Evolutionary conservation across 1,284 basidiomycete genomes (phyloP).

Genomic region (Ceratobasidium sp.): DNA sequence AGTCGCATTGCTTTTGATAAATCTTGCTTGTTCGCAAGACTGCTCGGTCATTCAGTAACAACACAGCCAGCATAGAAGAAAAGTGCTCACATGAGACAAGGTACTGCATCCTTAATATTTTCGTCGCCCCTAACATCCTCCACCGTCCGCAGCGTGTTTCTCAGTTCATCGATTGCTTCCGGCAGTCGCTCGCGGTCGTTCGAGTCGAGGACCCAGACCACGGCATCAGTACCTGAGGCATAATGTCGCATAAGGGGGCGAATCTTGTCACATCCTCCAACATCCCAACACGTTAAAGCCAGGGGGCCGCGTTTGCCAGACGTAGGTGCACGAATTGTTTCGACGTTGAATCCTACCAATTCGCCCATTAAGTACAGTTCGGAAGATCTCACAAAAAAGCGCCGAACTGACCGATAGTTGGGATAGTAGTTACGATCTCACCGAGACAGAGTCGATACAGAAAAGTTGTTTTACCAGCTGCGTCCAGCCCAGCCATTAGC

Average conservation of each 20-base stretch:
- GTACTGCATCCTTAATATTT: neutral
- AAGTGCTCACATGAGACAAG: constrained; percentile 18
- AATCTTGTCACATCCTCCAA: constrained; percentile 31
- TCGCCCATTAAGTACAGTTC: neutral
- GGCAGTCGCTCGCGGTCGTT: constrained; percentile 23
- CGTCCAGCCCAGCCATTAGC: constrained; percentile 18
- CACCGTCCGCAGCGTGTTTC: neutral
- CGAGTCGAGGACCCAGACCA: constrained; percentile 18
- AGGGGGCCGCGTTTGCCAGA: constrained; percentile 14
- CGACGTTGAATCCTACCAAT: constrained; percentile 22
- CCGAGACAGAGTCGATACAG: constrained; percentile 10
- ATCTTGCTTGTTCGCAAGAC: constrained; percentile 33
- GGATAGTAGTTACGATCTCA: constrained; percentile 31
- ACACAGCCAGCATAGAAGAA: neutral
- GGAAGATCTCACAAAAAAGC: neutral
- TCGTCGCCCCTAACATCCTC: neutral
- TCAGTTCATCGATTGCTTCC: constrained; percentile 14
- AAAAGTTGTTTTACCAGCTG: constrained; percentile 24
- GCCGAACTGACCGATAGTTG: constrained; percentile 16
- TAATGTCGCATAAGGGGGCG: constrained; percentile 16
- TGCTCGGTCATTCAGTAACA: neutral
- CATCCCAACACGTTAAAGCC: constrained; percentile 28
- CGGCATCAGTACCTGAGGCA: neutral
- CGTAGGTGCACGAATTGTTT: constrained; percentile 2
- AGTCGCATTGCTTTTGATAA: constrained; percentile 16